These are phyloP conservation scores for Artemisia tridentata DNA, from an alignment of 129 eudicot genomes.

Conservation along the genomic window DNA sequence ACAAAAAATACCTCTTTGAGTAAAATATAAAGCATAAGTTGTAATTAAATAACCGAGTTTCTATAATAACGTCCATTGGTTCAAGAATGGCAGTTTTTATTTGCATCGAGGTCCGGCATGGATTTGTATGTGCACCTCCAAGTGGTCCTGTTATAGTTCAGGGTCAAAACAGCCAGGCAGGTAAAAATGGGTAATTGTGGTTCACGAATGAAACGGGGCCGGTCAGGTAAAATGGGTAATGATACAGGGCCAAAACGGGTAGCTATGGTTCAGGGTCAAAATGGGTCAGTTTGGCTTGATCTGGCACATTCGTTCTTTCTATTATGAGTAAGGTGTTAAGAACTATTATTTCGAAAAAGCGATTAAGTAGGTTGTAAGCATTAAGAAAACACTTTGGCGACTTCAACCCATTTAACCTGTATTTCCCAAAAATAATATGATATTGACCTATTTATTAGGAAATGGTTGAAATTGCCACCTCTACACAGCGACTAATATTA, in stretches of 20 bases:
- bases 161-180: neutral
- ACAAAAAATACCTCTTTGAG: neutral
- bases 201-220: no score
- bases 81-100: constrained; percentile 66
- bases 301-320: no score
- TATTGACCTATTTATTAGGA: neutral
- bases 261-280: no score
- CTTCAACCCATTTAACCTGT: neutral
- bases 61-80: constrained; percentile 75
- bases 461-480: no score
- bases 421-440: neutral
- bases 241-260: no score
- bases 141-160: constrained; percentile 63
- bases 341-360: no score
- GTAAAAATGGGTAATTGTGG: no score
- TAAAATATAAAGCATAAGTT: constrained; percentile 8
- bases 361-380: neutral
- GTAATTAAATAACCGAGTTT: neutral
- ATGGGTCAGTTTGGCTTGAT: neutral
- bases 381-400: neutral
- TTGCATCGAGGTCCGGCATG: constrained; percentile 87
- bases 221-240: no score
- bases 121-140: constrained; percentile 95
- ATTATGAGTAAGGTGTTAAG: no score
- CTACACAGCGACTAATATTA: no score